phyloP scores from a whole-genome alignment of 176 grass and related monocot species.

The Hsuehochloa calcarea region DNA sequence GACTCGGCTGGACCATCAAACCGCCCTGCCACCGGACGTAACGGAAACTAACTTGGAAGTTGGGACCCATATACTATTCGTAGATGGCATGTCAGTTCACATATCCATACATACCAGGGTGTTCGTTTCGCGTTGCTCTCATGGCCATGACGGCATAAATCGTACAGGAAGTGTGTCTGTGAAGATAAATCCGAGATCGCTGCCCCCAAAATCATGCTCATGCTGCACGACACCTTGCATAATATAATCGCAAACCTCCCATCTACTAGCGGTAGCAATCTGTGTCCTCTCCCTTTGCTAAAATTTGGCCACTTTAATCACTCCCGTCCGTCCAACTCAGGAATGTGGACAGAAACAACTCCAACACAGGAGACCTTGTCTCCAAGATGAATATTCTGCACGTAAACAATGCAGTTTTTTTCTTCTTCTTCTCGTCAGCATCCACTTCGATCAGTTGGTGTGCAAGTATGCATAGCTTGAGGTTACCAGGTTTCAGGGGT shows the following conservation, averaged over 20 bases:
- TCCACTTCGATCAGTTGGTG: constrained; percentile 10
- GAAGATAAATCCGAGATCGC: not conserved
- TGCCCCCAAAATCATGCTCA: not conserved
- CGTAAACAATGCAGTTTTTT: not conserved
- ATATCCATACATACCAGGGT: not conserved
- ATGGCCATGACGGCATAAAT: not conserved
- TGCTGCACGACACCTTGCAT: not conserved
- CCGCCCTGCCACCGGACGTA: not conserved
- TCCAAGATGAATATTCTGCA: constrained; percentile 27
- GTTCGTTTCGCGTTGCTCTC: constrained; percentile 30
- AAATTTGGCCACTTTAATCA: constrained; percentile 23
- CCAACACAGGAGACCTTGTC: not conserved
- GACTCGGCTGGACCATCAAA: constrained; percentile 2
- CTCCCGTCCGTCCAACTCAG: constrained; percentile 8
- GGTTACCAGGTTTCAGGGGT: not conserved
- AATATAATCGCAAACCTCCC: not conserved
- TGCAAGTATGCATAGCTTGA: not conserved
- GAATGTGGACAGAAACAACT: constrained; percentile 16
- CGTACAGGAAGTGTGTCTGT: not conserved
- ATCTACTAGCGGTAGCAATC: not conserved
- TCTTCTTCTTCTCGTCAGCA: constrained; percentile 23
- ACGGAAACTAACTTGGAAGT: not conserved
- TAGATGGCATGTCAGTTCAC: constrained; percentile 5
- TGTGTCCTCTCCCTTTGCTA: not conserved
- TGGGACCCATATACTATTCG: constrained; percentile 1